Base-by-base conservation (phyloP, 306 rosid genomes). In the Benincasa hispida region DNA sequence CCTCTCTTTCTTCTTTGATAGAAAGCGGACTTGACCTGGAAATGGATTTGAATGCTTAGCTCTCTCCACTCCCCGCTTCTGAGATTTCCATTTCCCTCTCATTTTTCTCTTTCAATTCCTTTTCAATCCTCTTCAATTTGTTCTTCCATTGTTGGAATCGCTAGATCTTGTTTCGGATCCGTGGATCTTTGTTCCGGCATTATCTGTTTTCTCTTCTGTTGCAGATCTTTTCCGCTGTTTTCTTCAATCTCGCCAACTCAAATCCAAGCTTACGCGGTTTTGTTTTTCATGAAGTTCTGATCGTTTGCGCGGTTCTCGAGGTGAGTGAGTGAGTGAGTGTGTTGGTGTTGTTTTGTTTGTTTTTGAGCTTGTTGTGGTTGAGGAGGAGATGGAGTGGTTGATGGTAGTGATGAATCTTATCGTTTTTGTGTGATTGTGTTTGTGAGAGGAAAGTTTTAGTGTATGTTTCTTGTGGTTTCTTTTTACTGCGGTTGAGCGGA, bases 11-110 rank as follows among this genome's bases (percentile, higher is more conserved):
- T 60, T 5, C 32, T 55, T 15, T 54, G 47, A 50, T 45, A 51
- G 68, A 34, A 72, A 58, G 76, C 54, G 77, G 80, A 57, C 79
- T 65, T 75, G 66, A 63, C 76, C 80, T 66, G 80, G 75, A 78
- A 78, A 50, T 65, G 80, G 80, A 78, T 63, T 63, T 78, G 63
- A 66, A 78, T 78, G 65, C 66, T 63, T 48, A 37, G 67, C 24
- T 57, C 78, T 37, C 78, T 27, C 60, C 76, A 48, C 27, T 51
- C 28, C 59, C 72, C 79, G 68, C 60, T 47, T 47, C 57, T 76
- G 27, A 76, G 69, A 59, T 62, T 59, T 41, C 19, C 69, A 55
- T 34, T 78, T 48, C 75, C 53, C 60, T 63, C 48, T 39, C 69
- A 53, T 53, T 67, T 77, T 6, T 10, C 21, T 30, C 34, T 76